These are phyloP conservation scores for Phytophthora podocarpi DNA, from an alignment of 352 stramenopile species.

Conservation along the genomic window DNA sequence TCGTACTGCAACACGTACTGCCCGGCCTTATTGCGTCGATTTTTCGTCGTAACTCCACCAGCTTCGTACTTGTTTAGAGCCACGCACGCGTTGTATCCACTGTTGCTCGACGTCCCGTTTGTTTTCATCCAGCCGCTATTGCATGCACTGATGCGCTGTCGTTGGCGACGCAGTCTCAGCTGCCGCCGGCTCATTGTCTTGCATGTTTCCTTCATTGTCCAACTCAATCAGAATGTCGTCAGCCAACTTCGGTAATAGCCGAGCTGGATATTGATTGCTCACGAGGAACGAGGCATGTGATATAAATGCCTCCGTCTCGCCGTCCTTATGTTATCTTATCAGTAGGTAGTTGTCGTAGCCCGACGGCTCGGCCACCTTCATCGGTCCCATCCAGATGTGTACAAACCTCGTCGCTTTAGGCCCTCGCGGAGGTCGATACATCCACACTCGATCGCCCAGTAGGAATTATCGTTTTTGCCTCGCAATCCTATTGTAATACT, in stretches of 20 bases:
- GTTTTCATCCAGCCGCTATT: not conserved
- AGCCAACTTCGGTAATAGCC: not conserved
- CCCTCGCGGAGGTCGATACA: not conserved
- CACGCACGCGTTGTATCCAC: too few species aligned
- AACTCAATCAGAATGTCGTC: not conserved
- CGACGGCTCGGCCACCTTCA: not conserved
- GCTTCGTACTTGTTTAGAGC: not conserved
- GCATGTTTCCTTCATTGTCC: not conserved
- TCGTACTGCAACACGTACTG: slow-evolving; percentile 4
- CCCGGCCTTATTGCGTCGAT: not conserved
- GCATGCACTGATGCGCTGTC: not conserved
- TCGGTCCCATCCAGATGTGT: not conserved
- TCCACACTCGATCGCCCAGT: not conserved
- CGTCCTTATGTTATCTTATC: not conserved
- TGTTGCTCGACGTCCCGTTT: too few species aligned
- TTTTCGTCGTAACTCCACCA: slow-evolving; percentile 6
- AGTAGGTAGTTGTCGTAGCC: slow-evolving; percentile 2
- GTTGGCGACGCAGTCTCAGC: not conserved
- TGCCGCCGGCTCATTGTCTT: not conserved
- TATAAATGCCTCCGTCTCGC: not conserved
- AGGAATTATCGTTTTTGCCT: too few species aligned
- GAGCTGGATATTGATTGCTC: not conserved
- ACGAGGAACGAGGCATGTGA: not conserved
- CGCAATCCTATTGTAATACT: not conserved
- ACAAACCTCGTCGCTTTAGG: slow-evolving; percentile 1